A percentile compares a stretch with the other conserved stretches of the same genome.
Evolutionary conservation across 257 asterid species (phyloP).

Genomic region (Solanum microdontum): DNA sequence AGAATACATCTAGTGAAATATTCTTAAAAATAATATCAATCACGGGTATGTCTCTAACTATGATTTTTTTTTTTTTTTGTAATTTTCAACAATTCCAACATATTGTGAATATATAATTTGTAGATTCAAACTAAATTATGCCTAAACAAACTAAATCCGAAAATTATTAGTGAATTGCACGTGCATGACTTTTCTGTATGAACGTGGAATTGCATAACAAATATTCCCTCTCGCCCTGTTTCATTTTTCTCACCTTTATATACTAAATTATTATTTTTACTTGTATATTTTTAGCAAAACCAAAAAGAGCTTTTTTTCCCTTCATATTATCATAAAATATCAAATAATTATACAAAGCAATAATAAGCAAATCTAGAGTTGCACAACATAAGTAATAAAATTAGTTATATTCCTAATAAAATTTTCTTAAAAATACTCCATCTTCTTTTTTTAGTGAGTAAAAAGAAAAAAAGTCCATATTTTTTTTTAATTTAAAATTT

Average conservation of each 20-base stretch:
- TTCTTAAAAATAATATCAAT: no score
- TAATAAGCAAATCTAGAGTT: no score
- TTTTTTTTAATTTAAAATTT: neutral
- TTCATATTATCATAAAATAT: no score
- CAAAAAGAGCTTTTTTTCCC: accelerated
- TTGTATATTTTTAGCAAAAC: neutral
- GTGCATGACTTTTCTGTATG: neutral
- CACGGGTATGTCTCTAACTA: accelerated
- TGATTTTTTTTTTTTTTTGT: accelerated
- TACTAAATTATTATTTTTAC: no score
- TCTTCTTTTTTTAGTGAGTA: neutral
- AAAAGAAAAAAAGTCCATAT: neutral
- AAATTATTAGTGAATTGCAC: neutral
- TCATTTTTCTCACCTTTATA: neutral
- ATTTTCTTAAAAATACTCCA: neutral
- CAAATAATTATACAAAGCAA: neutral
- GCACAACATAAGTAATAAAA: neutral
- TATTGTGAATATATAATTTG: neutral
- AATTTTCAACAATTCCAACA: neutral
- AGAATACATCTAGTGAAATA: accelerated
- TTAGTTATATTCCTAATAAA: neutral
- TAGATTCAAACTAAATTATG: neutral
- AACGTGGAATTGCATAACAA: accelerated
- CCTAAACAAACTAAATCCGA: neutral
- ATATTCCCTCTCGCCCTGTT: neutral